Evolutionary conservation across 371 early-diverging fungal genomes (phyloP).

Genomic region (Coemansia sp.): DNA sequence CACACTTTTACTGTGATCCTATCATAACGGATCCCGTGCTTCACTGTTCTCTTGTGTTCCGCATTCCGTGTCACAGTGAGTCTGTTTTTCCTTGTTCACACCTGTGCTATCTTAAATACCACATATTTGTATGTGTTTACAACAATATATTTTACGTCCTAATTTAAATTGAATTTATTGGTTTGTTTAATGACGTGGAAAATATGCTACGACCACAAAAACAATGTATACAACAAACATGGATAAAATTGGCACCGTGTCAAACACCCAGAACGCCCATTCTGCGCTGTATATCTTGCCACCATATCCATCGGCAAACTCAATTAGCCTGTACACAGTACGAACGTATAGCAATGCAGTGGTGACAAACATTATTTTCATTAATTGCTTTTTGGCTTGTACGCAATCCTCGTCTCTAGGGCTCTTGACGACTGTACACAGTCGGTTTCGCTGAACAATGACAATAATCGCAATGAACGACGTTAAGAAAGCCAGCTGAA

Average conservation of each 20-base stretch:
- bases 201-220: conserved; percentile 14
- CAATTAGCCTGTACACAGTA: conserved; percentile 26
- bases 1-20: too few species aligned
- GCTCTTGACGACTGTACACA: conserved; percentile 11
- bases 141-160: too few species aligned
- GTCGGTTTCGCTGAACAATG: conserved; percentile 5
- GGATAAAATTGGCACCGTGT: conserved; percentile 15
- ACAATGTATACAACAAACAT: conserved; percentile 24
- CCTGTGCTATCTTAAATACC: too few species aligned
- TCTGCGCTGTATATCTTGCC: conserved; percentile 35
- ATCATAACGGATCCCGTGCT: too few species aligned
- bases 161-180: too few species aligned
- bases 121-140: too few species aligned
- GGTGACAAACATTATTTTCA: conserved; percentile 13
- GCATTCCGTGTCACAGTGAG: too few species aligned
- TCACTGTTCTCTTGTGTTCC: too few species aligned
- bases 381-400: conserved; percentile 10
- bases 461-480: conserved; percentile 3
- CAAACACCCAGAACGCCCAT: conserved; percentile 46
- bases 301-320: conserved; percentile 42
- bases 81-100: too few species aligned
- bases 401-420: neutral
- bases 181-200: conserved; percentile 12
- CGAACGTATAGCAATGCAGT: conserved; percentile 22
- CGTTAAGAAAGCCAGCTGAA: conserved; percentile 31